Conservation (phyloP, 1,284 basidiomycete genomes). For the Cryptococcus sp. region DNA sequence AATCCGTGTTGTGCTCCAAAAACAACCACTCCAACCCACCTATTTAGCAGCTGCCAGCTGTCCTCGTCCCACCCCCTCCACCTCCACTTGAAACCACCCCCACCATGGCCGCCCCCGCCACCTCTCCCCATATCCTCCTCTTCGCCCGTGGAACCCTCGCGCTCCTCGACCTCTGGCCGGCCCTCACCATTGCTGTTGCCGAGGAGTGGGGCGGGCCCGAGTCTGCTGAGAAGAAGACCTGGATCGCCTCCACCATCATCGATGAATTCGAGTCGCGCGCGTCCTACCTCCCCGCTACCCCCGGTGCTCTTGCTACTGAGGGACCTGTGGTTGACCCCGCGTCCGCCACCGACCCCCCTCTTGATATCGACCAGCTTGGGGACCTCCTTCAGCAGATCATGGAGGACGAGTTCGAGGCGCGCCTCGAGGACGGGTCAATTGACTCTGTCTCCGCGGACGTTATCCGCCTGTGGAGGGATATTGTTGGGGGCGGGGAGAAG, state of each 20-base stretch:
- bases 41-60: too few relatives aligned
- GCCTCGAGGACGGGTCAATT: slow-evolving; percentile 75
- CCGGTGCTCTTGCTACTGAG: slow-evolving; percentile 10
- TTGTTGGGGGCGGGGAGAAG: slow-evolving; percentile 51
- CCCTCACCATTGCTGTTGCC: slow-evolving; percentile 74
- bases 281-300: slow-evolving; percentile 15
- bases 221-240: slow-evolving; percentile 67
- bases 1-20: too few relatives aligned
- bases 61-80: too few relatives aligned
- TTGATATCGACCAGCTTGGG: slow-evolving; percentile 72
- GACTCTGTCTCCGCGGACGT: slow-evolving; percentile 67
- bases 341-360: slow-evolving; percentile 49
- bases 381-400: slow-evolving; percentile 68
- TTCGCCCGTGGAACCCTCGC: slow-evolving; percentile 81
- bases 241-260: slow-evolving; percentile 75
- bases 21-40: too few relatives aligned
- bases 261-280: slow-evolving; percentile 69
- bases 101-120: not conserved
- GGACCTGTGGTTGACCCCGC: slow-evolving; percentile 21
- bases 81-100: too few relatives aligned
- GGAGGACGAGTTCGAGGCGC: slow-evolving; percentile 76
- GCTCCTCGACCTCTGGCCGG: slow-evolving; percentile 74
- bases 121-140: slow-evolving; percentile 48
- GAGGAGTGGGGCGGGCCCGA: slow-evolving; percentile 77
- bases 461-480: slow-evolving; percentile 59